Percentiles rank a stretch among this genome's conserved stretches.
These are phyloP conservation scores for Heritiera littoralis DNA, from an alignment of 345 rosid species.

Conservation along the genomic window DNA sequence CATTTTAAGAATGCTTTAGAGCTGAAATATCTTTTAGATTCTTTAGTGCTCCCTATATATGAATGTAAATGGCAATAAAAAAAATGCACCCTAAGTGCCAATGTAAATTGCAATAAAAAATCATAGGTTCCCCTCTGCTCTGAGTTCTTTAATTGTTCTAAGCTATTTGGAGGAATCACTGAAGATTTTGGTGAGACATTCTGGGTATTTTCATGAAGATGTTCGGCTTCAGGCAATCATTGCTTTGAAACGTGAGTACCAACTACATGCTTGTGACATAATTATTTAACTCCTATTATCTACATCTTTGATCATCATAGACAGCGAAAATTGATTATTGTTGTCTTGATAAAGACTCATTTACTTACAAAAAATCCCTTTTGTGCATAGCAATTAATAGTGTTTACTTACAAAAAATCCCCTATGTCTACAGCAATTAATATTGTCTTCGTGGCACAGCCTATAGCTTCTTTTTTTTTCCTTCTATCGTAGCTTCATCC, in stretches of 20 bases:
- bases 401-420: too few species aligned
- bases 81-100: background rate
- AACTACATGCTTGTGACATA: conserved; percentile 3
- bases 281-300: background rate
- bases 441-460: background rate
- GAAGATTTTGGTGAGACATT: conserved; percentile 80
- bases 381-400: background rate
- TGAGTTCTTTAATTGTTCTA: conserved; percentile 49
- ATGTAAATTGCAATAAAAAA: background rate
- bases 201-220: conserved; percentile 97
- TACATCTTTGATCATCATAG: background rate
- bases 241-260: conserved; percentile 75
- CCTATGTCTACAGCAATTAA: too few species aligned
- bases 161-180: conserved; percentile 93
- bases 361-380: background rate
- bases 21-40: background rate
- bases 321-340: background rate
- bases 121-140: background rate
- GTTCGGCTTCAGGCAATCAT: conserved; percentile 94
- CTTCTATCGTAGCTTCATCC: background rate
- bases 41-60: too few species aligned
- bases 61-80: background rate
- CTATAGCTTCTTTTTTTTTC: background rate
- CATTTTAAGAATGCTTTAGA: background rate
- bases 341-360: background rate